These are phyloP conservation scores for Lenwebbia sp. DNA, from an alignment of 345 rosid genomes.

Conservation along the genomic window DNA sequence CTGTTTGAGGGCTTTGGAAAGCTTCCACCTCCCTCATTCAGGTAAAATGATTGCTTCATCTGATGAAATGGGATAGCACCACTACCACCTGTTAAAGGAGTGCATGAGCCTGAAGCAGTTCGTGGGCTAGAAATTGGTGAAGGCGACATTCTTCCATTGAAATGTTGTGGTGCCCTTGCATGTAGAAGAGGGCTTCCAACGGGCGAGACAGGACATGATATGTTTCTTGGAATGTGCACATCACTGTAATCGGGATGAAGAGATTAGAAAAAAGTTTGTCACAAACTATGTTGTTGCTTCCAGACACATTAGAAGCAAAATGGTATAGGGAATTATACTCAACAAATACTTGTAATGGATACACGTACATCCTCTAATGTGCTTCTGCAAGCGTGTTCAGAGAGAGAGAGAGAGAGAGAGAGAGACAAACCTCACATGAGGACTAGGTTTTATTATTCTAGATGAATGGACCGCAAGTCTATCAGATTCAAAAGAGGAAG, in stretches of 20 bases:
- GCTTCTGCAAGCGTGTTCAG: not conserved
- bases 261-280: constrained; percentile 1
- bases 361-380: not conserved
- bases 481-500: constrained; percentile 32
- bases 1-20: constrained; percentile 20
- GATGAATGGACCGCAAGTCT: constrained; percentile 47
- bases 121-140: constrained; percentile 57
- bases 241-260: constrained; percentile 27
- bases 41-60: constrained; percentile 23
- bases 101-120: constrained; percentile 48
- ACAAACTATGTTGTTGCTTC: not conserved
- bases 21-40: constrained; percentile 38
- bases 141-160: constrained; percentile 53
- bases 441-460: constrained; percentile 24
- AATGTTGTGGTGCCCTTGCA: constrained; percentile 39
- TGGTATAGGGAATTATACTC: not conserved
- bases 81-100: constrained; percentile 42
- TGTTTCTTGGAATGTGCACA: constrained; percentile 26
- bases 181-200: constrained; percentile 51
- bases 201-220: constrained; percentile 59
- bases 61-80: constrained; percentile 41
- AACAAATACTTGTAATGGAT: not conserved
- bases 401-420: constrained; percentile 3
- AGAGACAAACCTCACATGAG: constrained; percentile 25
- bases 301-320: not conserved